Evolutionary conservation across 78 protist species (phyloP).

Genomic region (Chrysochromulina parva): DNA sequence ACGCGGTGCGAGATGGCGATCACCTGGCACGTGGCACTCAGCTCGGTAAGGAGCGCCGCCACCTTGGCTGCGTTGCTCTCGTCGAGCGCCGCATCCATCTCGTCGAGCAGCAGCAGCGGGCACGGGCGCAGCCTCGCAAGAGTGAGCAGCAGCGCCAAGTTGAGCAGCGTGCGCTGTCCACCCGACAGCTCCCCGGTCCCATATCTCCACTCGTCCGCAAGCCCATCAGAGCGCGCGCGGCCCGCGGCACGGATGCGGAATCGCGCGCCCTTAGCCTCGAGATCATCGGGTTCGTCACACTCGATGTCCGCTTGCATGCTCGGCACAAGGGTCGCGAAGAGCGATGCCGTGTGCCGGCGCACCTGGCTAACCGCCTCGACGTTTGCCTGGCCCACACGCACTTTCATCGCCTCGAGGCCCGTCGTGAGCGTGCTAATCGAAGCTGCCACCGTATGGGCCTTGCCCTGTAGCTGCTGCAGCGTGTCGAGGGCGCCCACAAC

Average conservation of each 20-base stretch:
- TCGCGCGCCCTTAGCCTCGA: not conserved
- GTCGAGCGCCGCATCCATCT: conserved; percentile 33
- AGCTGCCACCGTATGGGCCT: not conserved
- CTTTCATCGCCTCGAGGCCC: not conserved
- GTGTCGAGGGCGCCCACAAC: too few species aligned
- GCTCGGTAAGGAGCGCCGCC: not conserved
- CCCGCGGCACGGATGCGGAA: not conserved
- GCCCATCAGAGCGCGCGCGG: not conserved
- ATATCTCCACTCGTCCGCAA: not conserved
- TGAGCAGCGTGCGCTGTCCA: conserved; percentile 8
- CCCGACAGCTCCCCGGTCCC: not conserved
- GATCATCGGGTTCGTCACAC: not conserved
- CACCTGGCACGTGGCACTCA: not conserved
- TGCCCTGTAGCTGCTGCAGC: not conserved
- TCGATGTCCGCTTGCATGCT: not conserved
- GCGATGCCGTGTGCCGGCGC: not conserved
- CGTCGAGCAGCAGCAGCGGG: not conserved
- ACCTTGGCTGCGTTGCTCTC: not conserved
- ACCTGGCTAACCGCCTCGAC: not conserved
- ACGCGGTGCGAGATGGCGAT: not conserved
- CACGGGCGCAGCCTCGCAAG: not conserved
- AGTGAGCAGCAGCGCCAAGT: not conserved
- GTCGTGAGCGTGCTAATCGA: not conserved
- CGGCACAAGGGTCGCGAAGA: not conserved
- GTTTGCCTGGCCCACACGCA: not conserved